Conservation (phyloP, 2,329 filamentous ascomycete genomes). For the Aspergillus niger region DNA sequence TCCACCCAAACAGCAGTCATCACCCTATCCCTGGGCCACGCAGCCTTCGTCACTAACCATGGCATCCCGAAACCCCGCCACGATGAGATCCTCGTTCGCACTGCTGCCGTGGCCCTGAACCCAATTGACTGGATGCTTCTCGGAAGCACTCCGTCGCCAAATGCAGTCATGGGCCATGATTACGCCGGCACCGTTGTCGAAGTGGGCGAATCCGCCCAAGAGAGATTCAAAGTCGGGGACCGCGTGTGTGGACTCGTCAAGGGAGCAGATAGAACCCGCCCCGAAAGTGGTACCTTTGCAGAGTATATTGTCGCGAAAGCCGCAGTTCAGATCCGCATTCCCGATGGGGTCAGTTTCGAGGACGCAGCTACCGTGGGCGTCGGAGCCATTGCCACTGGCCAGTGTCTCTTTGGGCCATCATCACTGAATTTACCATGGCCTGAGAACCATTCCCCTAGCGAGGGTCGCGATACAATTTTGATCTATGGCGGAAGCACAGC, state of each 20-base stretch:
- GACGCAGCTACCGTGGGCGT: constrained; percentile 34
- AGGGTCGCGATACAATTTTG: neutral
- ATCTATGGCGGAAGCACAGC: constrained; percentile 13
- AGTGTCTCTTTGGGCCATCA: constrained; percentile 2
- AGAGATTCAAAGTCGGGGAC: constrained; percentile 33
- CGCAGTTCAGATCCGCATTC: constrained; percentile 34
- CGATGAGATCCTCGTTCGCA: neutral
- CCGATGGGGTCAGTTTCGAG: constrained; percentile 33
- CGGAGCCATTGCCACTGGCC: constrained; percentile 27
- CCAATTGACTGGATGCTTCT: constrained; percentile 12
- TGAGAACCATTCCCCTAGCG: rapidly evolving
- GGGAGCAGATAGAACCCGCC: constrained; percentile 31
- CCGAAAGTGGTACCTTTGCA: constrained; percentile 38
- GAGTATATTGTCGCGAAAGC: constrained; percentile 36
- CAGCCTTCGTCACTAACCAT: neutral
- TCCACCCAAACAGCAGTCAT: neutral
- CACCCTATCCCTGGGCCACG: neutral
- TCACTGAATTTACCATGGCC: neutral
- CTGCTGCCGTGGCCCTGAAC: constrained; percentile 12
- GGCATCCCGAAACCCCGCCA: neutral
- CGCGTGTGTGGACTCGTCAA: constrained; percentile 36
- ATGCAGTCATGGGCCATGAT: constrained; percentile 8
- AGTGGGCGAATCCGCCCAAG: neutral
- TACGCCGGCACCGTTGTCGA: constrained; percentile 7
- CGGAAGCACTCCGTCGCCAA: neutral